phyloP scores from a whole-genome alignment of 257 asterid species.

The Gardenia jasminoides region DNA sequence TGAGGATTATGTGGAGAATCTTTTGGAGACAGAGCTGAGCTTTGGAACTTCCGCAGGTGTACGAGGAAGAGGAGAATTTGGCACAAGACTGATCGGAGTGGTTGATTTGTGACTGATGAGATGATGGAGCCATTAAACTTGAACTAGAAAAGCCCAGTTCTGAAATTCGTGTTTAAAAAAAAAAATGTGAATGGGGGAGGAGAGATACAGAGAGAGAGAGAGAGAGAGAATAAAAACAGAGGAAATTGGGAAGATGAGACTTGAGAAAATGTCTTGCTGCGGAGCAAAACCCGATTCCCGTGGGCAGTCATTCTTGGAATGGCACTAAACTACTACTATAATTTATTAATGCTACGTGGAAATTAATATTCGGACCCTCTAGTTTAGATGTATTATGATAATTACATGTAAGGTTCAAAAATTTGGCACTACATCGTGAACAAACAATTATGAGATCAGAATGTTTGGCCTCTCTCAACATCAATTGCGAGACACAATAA shows the following conservation, averaged over 20 bases:
- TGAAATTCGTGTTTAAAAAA: not conserved
- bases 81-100: not conserved
- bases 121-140: conserved; percentile 3
- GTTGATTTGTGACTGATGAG: not conserved
- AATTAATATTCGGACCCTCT: not conserved
- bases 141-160: not conserved
- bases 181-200: too few species aligned
- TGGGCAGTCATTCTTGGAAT: too few species aligned
- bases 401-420: not conserved
- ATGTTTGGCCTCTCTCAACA: not conserved
- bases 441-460: not conserved
- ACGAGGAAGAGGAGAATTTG: not conserved
- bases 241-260: not conserved
- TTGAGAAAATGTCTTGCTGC: not conserved
- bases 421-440: not conserved
- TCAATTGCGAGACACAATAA: too few species aligned
- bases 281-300: not conserved
- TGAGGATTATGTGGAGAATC: conserved; percentile 23
- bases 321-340: too few species aligned
- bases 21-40: conserved; percentile 19
- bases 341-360: too few species aligned
- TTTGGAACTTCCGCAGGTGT: conserved; percentile 12
- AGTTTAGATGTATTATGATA: not conserved
- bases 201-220: not conserved
- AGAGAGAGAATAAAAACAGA: not conserved